Conservation (phyloP, 1,139 yeast species). For the Suhomyces bribrorum region DNA sequence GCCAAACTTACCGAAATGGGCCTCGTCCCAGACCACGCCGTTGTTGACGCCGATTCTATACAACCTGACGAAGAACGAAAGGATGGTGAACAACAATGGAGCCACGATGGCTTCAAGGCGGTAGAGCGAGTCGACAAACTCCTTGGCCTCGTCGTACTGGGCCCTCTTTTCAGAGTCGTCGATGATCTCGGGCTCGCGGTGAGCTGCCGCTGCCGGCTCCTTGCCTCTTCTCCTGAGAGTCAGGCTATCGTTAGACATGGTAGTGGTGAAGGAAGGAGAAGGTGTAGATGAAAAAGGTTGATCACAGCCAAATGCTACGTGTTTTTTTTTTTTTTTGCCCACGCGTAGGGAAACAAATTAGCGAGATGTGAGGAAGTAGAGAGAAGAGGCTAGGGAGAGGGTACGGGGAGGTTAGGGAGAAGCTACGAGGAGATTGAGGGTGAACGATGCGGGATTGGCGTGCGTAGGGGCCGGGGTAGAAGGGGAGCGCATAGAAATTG, state of each 20-base stretch:
- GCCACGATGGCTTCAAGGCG: slow-evolving; percentile 40
- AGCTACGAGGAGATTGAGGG: too few species aligned
- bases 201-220: slow-evolving; percentile 4
- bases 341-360: slow-evolving; percentile 1
- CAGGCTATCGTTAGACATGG: slow-evolving; percentile 31
- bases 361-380: too few species aligned
- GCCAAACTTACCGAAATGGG: slow-evolving; percentile 91
- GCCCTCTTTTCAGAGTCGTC: slow-evolving; percentile 27
- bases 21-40: slow-evolving; percentile 66
- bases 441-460: too few species aligned
- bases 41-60: slow-evolving; percentile 53
- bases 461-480: too few species aligned
- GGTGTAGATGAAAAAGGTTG: not conserved
- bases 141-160: slow-evolving; percentile 32
- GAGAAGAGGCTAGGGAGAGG: too few species aligned
- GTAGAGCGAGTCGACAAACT: slow-evolving; percentile 32
- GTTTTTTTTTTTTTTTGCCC: slow-evolving; percentile 7
- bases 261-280: slow-evolving; percentile 1
- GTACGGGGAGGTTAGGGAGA: too few species aligned
- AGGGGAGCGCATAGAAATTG: too few species aligned
- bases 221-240: slow-evolving; percentile 24
- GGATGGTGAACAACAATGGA: slow-evolving; percentile 50
- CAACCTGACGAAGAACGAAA: slow-evolving; percentile 53
- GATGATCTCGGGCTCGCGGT: slow-evolving; percentile 12
- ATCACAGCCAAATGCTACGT: slow-evolving; percentile 2